Conservation (phyloP, 169 alveolate genomes). For the Fabrea salina region DNA sequence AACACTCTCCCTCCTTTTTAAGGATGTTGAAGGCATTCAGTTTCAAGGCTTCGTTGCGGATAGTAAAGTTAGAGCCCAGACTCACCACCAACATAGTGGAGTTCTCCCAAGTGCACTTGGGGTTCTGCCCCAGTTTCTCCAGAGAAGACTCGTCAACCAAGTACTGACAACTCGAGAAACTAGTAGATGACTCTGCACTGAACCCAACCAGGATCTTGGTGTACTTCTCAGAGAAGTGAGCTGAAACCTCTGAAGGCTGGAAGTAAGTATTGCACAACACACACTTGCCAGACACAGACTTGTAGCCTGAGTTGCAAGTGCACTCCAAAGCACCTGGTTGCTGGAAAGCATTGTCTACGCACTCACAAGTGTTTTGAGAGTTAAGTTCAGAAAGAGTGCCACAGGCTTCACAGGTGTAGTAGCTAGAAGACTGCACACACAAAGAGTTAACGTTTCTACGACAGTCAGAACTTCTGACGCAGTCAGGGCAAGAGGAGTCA, state of each 20-base stretch:
- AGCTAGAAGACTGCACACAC: too few species aligned
- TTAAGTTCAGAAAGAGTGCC: too few species aligned
- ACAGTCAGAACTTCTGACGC: too few species aligned
- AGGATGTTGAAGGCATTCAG: neutral
- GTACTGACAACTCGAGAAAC: too few species aligned
- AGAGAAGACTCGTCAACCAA: neutral
- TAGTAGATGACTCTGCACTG: neutral
- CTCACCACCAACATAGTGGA: neutral
- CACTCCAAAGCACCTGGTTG: neutral
- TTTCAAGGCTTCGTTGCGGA: neutral
- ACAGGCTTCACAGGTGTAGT: too few species aligned
- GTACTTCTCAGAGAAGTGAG: constrained; percentile 9
- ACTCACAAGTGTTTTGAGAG: too few species aligned
- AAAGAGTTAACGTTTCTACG: too few species aligned
- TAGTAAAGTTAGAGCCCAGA: neutral
- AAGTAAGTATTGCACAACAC: neutral
- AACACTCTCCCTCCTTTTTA: neutral
- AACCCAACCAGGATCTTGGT: neutral
- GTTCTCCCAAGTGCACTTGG: neutral
- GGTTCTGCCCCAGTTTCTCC: neutral
- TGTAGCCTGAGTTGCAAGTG: neutral
- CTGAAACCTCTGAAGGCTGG: neutral
- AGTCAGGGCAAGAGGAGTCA: too few species aligned
- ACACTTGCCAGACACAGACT: neutral
- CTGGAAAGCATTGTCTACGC: too few species aligned